Conservation (phyloP, 2,329 filamentous ascomycete genomes). For the Curvularia sp. region DNA sequence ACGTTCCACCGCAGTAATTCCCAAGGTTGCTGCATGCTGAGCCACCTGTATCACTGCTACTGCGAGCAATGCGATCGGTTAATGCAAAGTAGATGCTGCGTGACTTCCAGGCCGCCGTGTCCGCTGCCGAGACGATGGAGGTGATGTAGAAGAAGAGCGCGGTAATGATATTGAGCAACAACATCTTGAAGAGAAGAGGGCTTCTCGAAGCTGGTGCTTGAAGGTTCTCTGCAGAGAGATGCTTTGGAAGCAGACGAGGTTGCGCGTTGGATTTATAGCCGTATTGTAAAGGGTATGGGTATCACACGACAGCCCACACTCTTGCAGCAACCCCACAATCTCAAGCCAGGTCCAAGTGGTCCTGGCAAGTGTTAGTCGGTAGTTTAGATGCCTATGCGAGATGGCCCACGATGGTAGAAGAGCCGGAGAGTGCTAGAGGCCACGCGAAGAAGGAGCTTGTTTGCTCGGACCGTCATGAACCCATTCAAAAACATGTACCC, state of each 20-base stretch:
- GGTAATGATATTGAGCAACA: slow-evolving; percentile 23
- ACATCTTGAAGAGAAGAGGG: slow-evolving; percentile 21
- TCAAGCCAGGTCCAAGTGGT: not conserved
- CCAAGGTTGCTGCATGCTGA: slow-evolving; percentile 40
- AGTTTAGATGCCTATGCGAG: slow-evolving; percentile 5
- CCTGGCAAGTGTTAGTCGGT: slow-evolving; percentile 4
- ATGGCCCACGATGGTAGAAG: slow-evolving; percentile 8
- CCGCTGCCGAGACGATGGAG: slow-evolving; percentile 37
- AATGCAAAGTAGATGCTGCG: slow-evolving; percentile 49
- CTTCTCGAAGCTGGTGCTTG: slow-evolving; percentile 4
- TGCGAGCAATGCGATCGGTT: slow-evolving; percentile 48
- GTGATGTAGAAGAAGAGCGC: slow-evolving; percentile 23
- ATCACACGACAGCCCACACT: slow-evolving; percentile 1
- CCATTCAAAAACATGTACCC: slow-evolving; percentile 12
- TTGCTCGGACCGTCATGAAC: slow-evolving; percentile 16
- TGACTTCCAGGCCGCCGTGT: slow-evolving; percentile 47
- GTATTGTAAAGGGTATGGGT: slow-evolving; percentile 4
- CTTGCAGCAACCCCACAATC: slow-evolving; percentile 5
- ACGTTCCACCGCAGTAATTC: slow-evolving; percentile 61
- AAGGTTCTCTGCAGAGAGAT: slow-evolving; percentile 9
- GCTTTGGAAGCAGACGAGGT: slow-evolving; percentile 5
- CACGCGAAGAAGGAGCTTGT: slow-evolving; percentile 4
- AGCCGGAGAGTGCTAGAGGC: not conserved
- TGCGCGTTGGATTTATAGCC: slow-evolving; percentile 14
- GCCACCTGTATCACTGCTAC: slow-evolving; percentile 45